Base-by-base conservation (phyloP, 177 flowering plant species). In the Tripterygium wilfordii region DNA sequence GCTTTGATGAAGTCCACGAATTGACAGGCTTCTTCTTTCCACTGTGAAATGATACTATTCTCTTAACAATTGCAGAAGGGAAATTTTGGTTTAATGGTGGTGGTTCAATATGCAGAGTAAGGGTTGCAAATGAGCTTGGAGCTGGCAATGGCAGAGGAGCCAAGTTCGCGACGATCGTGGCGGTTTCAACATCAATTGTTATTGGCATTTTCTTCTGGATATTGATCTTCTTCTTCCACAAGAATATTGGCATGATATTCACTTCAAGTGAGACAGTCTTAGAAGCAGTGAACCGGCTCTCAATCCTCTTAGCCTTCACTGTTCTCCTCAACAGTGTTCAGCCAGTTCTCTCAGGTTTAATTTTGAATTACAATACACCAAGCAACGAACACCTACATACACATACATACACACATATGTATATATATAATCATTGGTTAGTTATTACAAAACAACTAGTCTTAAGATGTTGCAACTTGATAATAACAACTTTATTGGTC, bases 41-140 rank as follows among this genome's bases (percentile, higher is more conserved):
- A n/a, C n/a, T n/a, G n/a, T n/a, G n/a, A n/a, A n/a, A n/a, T n/a
- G n/a, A n/a, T n/a, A n/a, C n/a, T n/a, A n/a, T n/a, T n/a, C n/a
- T n/a, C n/a, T n/a, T n/a, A n/a, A n/a, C n/a, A n/a, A n/a, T n/a
- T n/a, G n/a, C n/a, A n/a, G n/a, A n/a, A n/a, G n/a, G n/a, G n/a
- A n/a, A n/a, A n/a, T n/a, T n/a, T n/a, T n/a, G n/a, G n/a, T n/a
- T n/a, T n/a, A n/a, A n/a, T n/a, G n/a, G n/a, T n/a, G n/a, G n/a
- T n/a, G n/a, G n/a, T n/a, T n/a, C n/a, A n/a, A n/a, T 3, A 25
- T 57, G n/a, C 71, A 81, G 85, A 33, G 88, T 84, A 7, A 58
- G 88, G 47, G 92, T 84, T 0, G 76, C 83, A 16, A 84, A 81
- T 41, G 92, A 83, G 71, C 75, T 83, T 2, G 91, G 87, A 45